These are phyloP conservation scores for Odonthalia washingtoniensis DNA, from an alignment of 31 red algal species.

Conservation along the genomic window DNA sequence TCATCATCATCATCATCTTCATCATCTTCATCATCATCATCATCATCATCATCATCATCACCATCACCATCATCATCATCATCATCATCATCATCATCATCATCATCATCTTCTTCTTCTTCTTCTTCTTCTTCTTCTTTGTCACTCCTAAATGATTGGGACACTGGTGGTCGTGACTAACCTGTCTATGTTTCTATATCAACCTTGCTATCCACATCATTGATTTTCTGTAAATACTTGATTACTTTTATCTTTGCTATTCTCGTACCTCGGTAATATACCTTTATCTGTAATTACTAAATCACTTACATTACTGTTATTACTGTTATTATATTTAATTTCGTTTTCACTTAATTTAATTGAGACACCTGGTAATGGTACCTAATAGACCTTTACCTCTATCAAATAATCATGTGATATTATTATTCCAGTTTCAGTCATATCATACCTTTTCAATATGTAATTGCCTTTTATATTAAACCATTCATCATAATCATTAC, in stretches of 20 bases:
- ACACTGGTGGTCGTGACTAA: no score
- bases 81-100: background rate
- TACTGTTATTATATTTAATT: background rate
- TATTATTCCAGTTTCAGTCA: conserved; percentile 90
- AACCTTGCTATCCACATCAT: conserved; percentile 77
- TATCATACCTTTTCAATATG: conserved; percentile 88
- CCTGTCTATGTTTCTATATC: no score
- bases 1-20: conserved; percentile 6
- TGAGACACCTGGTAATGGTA: conserved; percentile 75
- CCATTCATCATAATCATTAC: conserved; percentile 66
- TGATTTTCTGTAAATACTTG: conserved; percentile 63
- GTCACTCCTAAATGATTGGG: no score
- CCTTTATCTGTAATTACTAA: conserved; percentile 65
- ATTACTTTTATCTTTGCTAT: conserved; percentile 45
- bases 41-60: background rate
- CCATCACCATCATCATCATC: background rate
- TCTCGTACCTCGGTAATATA: conserved; percentile 72
- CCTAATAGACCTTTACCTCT: conserved; percentile 66
- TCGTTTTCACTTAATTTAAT: conserved; percentile 20
- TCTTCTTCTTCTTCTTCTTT: conserved; percentile 7
- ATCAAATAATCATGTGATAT: conserved; percentile 62
- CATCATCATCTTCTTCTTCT: background rate
- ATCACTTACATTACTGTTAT: background rate
- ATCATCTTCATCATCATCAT: background rate
- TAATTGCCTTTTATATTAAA: conserved; percentile 50